These are phyloP conservation scores for Macroventuria anomochaeta DNA, from an alignment of 2,329 filamentous ascomycete genomes.

Conservation along the genomic window DNA sequence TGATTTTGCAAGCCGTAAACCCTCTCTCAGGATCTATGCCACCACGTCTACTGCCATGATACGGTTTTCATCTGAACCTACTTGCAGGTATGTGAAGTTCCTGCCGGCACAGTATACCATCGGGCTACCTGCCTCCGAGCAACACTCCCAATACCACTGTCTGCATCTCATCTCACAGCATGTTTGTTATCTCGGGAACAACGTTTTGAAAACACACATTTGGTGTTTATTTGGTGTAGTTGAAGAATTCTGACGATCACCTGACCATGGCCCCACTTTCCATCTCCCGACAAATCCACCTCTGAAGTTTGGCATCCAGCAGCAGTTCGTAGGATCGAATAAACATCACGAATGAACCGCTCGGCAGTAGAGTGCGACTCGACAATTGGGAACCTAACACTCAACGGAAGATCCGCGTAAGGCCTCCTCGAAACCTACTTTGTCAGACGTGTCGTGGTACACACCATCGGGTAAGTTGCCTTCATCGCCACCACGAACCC, in stretches of 20 bases:
- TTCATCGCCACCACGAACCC: slow-evolving; percentile 8
- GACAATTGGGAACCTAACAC: neutral
- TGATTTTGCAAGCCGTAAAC: neutral
- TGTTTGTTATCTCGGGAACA: neutral
- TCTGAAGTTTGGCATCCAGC: neutral
- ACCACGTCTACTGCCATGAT: neutral
- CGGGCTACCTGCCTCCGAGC: neutral
- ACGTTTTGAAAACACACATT: neutral
- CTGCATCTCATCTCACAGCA: neutral
- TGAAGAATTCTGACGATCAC: slow-evolving; percentile 4
- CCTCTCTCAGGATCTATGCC: no score
- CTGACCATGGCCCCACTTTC: slow-evolving; percentile 6
- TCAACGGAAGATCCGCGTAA: neutral
- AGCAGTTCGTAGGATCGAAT: neutral
- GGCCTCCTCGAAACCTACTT: neutral
- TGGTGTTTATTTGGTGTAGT: neutral
- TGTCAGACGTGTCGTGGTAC: slow-evolving; percentile 1
- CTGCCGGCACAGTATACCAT: neutral
- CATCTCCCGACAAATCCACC: neutral
- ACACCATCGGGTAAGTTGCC: slow-evolving; percentile 10
- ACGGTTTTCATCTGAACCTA: neutral
- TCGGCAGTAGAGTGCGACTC: neutral
- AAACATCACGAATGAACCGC: neutral
- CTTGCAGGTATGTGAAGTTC: neutral
- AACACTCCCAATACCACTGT: neutral